Conservation (phyloP, 2,329 filamentous ascomycete genomes). For the Bipolaris victoriae region DNA sequence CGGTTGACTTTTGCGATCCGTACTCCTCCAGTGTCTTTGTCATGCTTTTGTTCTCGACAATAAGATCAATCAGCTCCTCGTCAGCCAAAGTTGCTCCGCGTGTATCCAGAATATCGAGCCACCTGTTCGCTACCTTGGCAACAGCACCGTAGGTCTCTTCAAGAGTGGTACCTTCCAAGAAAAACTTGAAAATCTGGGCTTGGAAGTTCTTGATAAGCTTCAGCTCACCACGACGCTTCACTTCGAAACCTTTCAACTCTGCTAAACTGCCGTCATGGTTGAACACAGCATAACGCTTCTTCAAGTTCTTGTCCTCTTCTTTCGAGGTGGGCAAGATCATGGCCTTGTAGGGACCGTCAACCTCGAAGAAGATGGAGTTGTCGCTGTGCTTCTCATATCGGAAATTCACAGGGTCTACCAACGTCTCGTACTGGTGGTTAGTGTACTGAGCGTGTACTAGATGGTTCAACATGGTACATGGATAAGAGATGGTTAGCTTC, state of each 20-base stretch:
- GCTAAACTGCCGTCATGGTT: slow-evolving; percentile 96
- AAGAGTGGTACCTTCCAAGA: slow-evolving; percentile 87
- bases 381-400: slow-evolving; percentile 97
- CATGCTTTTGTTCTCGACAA: slow-evolving; percentile 99
- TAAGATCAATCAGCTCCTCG: slow-evolving; percentile 98
- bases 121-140: slow-evolving; percentile 92
- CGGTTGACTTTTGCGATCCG: slow-evolving; percentile 92
- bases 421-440: slow-evolving; percentile 94
- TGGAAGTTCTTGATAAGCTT: slow-evolving; percentile 99
- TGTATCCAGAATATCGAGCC: slow-evolving; percentile 92
- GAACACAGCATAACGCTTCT: slow-evolving; percentile 98
- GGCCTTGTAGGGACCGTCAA: slow-evolving; percentile 95
- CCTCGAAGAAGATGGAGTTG: slow-evolving; percentile 99
- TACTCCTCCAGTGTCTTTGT: slow-evolving; percentile 96
- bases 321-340: slow-evolving; percentile 98
- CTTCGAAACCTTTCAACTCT: slow-evolving; percentile 95
- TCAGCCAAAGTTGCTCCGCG: slow-evolving; percentile 90
- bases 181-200: slow-evolving; percentile 99
- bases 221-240: slow-evolving; percentile 95
- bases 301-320: slow-evolving; percentile 99
- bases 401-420: slow-evolving; percentile 78
- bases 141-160: slow-evolving; percentile 89
- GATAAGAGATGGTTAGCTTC: slow-evolving; percentile 95
- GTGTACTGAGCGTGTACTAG: slow-evolving; percentile 93
- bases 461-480: slow-evolving; percentile 99